Evolutionary conservation across 441 rosid species (phyloP), one percentile per base, ranked within the genome.

Genomic region (Erodium texanum): DNA sequence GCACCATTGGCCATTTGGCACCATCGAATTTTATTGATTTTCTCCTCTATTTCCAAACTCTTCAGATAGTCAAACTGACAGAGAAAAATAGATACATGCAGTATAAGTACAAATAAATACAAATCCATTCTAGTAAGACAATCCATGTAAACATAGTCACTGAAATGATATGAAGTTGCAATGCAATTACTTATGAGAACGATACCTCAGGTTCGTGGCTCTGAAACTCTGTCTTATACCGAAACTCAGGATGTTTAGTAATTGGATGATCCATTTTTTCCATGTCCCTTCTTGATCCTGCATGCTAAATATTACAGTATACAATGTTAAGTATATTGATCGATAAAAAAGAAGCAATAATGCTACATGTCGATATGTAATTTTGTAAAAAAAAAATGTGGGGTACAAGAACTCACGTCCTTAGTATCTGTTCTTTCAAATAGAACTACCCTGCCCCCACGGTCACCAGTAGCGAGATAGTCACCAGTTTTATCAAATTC

Each of bases 11-110:
- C 92, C 36, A 89, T 78, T 77, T 89, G 95, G 78, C 97, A 93
- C 99, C 99, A 93, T 75, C 89, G 89, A 74, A 94, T 91, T 77
- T 94, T 89, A 87, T 92, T 91, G 68, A 91, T 94, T 78, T 91
- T 91, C 86, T 93, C 99, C 85, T 91, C 99, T 71, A 93, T 91
- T 83, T 91, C 99, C 96, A 94, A 87, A 72, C 99, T 91, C 86
- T 92, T 91, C 69, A 94, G 89, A 76, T 94, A 94, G 80, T 94
- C 97, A 84, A 94, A 94, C 97, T 93, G 88, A 27, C 68, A 23
- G 18, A 54, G 74, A 72, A 45, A 64, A 67, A 23, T 15, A 15
- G 58, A 50, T 50, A 2, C 62, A 27, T 27, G 4, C 32, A 66
- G 14, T 36, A 62, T 64, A 64, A 63, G 18, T n/a, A 50, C 3